These are phyloP conservation scores for Melaleuca quinquenervia DNA, from an alignment of 345 rosid species.

Conservation along the genomic window DNA sequence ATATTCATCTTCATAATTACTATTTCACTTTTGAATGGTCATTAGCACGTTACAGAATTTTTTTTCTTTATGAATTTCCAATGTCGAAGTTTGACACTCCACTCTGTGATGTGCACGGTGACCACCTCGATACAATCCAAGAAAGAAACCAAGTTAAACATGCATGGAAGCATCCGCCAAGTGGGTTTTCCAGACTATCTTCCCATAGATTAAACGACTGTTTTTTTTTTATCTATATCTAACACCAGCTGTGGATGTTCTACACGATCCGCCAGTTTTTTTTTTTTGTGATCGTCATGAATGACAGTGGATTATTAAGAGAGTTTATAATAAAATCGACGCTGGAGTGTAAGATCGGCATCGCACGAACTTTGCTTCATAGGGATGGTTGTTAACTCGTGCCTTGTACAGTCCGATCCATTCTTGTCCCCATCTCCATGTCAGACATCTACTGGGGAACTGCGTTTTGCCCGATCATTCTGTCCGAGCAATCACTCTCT, in stretches of 20 bases:
- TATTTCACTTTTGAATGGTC: background rate
- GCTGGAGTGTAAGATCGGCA: background rate
- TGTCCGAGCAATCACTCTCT: background rate
- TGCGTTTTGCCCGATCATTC: background rate
- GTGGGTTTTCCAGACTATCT: background rate
- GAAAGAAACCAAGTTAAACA: background rate
- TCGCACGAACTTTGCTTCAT: background rate
- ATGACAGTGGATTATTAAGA: background rate
- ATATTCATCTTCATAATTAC: background rate
- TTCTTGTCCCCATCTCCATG: background rate
- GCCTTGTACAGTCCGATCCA: background rate
- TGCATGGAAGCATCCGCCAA: background rate
- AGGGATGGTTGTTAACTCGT: background rate
- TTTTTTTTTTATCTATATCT: background rate
- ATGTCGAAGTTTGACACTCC: background rate
- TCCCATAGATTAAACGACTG: background rate
- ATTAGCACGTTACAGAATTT: background rate
- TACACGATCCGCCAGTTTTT: background rate
- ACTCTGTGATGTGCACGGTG: background rate
- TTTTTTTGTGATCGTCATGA: background rate
- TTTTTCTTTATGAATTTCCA: background rate
- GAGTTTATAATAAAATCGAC: background rate
- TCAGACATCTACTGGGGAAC: background rate
- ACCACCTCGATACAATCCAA: background rate
- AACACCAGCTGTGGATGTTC: background rate